A percentile compares a stretch with the other conserved stretches of the same genome.
Evolutionary conservation across 2,329 filamentous ascomycete species (phyloP).

Genomic region (Apiospora phragmitis): DNA sequence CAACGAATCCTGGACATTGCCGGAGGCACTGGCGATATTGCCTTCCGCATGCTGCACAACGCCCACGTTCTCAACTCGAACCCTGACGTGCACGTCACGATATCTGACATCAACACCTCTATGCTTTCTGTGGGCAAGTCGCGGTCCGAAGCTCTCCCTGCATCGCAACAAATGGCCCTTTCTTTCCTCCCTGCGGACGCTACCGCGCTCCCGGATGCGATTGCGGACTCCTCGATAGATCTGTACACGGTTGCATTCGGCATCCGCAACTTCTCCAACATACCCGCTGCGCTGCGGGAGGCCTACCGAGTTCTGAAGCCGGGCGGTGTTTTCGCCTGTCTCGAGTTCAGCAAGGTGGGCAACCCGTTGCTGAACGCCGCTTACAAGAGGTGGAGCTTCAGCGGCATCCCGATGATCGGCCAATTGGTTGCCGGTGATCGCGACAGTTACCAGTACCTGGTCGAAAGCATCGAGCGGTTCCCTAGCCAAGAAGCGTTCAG

Average conservation of each 20-base stretch:
- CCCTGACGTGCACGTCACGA: conserved; percentile 78
- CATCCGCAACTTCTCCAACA: conserved; percentile 95
- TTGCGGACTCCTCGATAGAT: conserved; percentile 75
- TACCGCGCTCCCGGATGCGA: conserved; percentile 62
- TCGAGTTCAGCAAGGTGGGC: conserved; percentile 89
- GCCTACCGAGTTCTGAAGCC: conserved; percentile 89
- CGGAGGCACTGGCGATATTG: conserved; percentile 95
- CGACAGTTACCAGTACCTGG: conserved; percentile 96
- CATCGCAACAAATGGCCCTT: conserved; percentile 57
- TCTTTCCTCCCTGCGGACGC: conserved; percentile 90
- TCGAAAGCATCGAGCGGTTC: conserved; percentile 95
- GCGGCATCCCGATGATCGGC: conserved; percentile 90
- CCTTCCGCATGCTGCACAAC: conserved; percentile 92
- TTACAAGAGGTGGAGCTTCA: conserved; percentile 96
- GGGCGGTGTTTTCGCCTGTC: conserved; percentile 91
- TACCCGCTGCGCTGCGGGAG: conserved; percentile 77
- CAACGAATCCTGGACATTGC: conserved; percentile 92
- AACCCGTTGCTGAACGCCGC: conserved; percentile 76
- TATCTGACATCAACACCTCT: conserved; percentile 92
- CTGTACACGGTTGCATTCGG: conserved; percentile 98
- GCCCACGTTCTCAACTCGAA: conserved; percentile 80
- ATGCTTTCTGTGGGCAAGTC: conserved; percentile 91
- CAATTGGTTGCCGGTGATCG: conserved; percentile 92
- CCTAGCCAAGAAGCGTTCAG: conserved; percentile 83
- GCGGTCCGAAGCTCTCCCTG: conserved; percentile 63